Base-by-base conservation (phyloP, 2,329 filamentous ascomycete species). In the Colletotrichum liriopes region DNA sequence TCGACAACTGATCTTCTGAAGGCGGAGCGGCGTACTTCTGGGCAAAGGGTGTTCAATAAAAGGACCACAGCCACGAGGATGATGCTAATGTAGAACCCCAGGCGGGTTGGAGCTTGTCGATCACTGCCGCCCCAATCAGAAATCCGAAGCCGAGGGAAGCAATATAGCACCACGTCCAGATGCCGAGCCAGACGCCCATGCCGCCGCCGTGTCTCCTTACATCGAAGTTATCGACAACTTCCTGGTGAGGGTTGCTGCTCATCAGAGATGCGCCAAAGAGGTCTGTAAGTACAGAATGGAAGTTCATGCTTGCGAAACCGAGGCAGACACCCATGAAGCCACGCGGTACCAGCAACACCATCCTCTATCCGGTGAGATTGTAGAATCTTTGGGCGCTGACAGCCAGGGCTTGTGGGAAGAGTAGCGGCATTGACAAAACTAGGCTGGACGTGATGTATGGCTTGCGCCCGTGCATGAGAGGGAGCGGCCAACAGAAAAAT, bases 31-130 rank as follows among this genome's bases (percentile, higher is more conserved):
- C 93, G 87, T 32, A 93, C 92, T 79, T 95, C 93, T 0, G 93
- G 93, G 26, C 89, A 89, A 47, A 94, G 79, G 12, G 94, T 89
- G 74, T 94, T 94, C 55, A 95, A 83, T 3, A 94, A 77, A 18
- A 95, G 83, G 8, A 93, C 90, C 35, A 87, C 81, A 3, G 90
- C 90, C 56, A 93, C 86, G 47, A 94, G 82, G 37, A 93, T 87
- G 71, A 94, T 91, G 71, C 91, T 90, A 77, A 94, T 83, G 79
- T 94, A 94, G 79, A 95, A 93, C 93, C 93, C 92, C 92, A 95
- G 1, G 89, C 88, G 2, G 93, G 92, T 64, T 88, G 86, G 43
- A 91, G 80, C 12, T 79, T 81, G 74, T 92, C 89, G 76, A 95
- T 94, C 75, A 95, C 89, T 47, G 87, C 83, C 14, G 93, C 92